These are phyloP conservation scores for Ailanthus altissimus DNA, from an alignment of 345 rosid genomes.

Conservation along the genomic window DNA sequence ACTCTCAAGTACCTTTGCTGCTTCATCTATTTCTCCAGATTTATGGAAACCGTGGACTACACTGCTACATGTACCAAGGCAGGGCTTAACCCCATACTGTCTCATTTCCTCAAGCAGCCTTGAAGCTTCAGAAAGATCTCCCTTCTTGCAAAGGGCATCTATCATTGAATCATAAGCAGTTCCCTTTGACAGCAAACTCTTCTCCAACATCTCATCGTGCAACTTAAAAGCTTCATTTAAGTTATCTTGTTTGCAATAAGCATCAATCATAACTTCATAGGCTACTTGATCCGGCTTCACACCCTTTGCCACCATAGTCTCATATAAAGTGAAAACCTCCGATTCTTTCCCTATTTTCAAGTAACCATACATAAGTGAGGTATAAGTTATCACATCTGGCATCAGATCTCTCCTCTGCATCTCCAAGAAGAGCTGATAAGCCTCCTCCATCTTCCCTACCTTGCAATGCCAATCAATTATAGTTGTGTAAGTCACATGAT, in stretches of 20 bases:
- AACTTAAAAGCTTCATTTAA: conserved; percentile 20
- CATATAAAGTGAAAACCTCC: conserved; percentile 25
- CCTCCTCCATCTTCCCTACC: conserved; percentile 32
- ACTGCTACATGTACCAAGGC: conserved; percentile 2
- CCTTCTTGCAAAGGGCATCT: conserved; percentile 16
- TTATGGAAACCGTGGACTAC: not conserved
- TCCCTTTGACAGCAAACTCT: conserved; percentile 15
- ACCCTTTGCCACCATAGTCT: conserved; percentile 35
- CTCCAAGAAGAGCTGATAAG: conserved; percentile 24
- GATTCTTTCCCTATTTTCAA: conserved; percentile 28
- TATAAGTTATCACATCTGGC: conserved; percentile 35
- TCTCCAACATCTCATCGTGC: not conserved
- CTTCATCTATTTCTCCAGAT: conserved; percentile 15
- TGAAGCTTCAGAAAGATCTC: conserved; percentile 10
- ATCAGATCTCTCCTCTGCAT: conserved; percentile 32
- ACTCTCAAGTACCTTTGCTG: not conserved
- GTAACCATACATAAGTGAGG: conserved; percentile 33
- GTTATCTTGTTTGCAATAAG: conserved; percentile 32
- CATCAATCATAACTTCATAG: conserved; percentile 29
- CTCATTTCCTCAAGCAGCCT: conserved; percentile 17
- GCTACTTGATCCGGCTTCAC: conserved; percentile 25
- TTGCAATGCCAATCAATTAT: conserved; percentile 32
- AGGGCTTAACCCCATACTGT: not conserved
- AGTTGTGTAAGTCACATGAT: conserved; percentile 35
- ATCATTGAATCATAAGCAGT: conserved; percentile 8